phyloP scores from a whole-genome alignment of 345 rosid species.

The Eucalyptus tenuipes region DNA sequence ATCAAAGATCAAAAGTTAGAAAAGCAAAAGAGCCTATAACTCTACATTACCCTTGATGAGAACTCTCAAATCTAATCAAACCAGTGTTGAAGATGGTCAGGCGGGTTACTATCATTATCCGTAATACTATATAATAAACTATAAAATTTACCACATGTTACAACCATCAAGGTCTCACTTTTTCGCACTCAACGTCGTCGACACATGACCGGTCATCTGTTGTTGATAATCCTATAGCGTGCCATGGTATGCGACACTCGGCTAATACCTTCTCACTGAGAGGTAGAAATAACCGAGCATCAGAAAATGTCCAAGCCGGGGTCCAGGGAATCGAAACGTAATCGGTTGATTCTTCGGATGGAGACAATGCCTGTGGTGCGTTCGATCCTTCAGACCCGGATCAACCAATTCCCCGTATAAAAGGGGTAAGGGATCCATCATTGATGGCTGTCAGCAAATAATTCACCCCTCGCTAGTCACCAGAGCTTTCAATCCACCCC shows the following conservation, averaged over 20 bases:
- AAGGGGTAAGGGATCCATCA: not conserved
- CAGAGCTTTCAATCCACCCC: not conserved
- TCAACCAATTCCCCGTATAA: not conserved
- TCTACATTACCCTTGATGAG: not conserved
- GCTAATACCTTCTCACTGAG: not conserved
- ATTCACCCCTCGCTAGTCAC: not conserved
- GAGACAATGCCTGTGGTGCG: not conserved
- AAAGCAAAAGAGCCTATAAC: not conserved
- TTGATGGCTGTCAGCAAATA: not conserved
- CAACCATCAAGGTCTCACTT: not conserved
- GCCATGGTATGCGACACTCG: not conserved
- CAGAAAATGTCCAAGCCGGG: not conserved
- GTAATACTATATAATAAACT: fast-evolving
- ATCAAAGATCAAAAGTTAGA: not conserved
- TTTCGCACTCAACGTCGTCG: fast-evolving
- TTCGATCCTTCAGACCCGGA: not conserved
- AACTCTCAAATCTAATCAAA: not conserved
- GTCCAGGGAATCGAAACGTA: not conserved
- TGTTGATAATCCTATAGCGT: not conserved
- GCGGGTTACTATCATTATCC: not conserved
- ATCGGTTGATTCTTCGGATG: not conserved
- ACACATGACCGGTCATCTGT: not conserved
- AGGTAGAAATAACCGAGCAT: not conserved
- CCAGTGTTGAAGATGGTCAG: not conserved
- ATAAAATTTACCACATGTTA: not conserved